Conservation (phyloP, 306 rosid genomes). For the Vicia sativa region DNA sequence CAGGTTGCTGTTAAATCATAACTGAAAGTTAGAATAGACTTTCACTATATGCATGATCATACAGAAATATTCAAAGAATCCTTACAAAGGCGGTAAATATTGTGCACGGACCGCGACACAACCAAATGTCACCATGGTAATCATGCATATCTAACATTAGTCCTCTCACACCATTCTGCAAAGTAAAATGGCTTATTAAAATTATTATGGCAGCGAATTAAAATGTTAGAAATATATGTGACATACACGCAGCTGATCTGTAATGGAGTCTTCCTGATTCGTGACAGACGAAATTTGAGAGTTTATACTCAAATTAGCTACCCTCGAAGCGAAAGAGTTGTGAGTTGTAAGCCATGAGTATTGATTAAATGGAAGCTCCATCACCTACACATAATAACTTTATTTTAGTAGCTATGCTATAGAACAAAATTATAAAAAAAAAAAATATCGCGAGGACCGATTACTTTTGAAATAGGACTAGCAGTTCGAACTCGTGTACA, state of each 20-base stretch:
- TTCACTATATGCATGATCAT: neutral
- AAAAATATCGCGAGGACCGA: neutral
- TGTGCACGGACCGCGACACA: constrained; percentile 38
- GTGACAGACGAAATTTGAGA: constrained; percentile 16
- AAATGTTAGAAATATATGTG: neutral
- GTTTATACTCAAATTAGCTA: constrained; percentile 11
- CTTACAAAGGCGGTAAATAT: constrained; percentile 43
- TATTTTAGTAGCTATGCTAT: neutral
- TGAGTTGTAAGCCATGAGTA: constrained; percentile 48
- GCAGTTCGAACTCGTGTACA: constrained; percentile 40
- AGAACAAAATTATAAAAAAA: neutral
- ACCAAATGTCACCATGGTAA: constrained; percentile 32
- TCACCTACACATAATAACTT: constrained; percentile 25
- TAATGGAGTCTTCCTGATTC: constrained; percentile 41
- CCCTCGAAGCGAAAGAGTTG: constrained; percentile 34
- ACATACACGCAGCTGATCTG: constrained; percentile 39
- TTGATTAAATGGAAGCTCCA: constrained; percentile 39
- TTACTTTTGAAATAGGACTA: constrained; percentile 42
- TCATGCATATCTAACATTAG: constrained; percentile 43
- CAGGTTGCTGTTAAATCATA: constrained; percentile 60
- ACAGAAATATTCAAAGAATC: neutral
- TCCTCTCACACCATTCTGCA: constrained; percentile 46
- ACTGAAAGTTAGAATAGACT: constrained; percentile 13
- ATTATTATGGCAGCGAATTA: neutral
- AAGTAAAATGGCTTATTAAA: neutral